These are phyloP conservation scores for Colletotrichum liriopes DNA, from an alignment of 2,329 filamentous ascomycete genomes.

Conservation along the genomic window DNA sequence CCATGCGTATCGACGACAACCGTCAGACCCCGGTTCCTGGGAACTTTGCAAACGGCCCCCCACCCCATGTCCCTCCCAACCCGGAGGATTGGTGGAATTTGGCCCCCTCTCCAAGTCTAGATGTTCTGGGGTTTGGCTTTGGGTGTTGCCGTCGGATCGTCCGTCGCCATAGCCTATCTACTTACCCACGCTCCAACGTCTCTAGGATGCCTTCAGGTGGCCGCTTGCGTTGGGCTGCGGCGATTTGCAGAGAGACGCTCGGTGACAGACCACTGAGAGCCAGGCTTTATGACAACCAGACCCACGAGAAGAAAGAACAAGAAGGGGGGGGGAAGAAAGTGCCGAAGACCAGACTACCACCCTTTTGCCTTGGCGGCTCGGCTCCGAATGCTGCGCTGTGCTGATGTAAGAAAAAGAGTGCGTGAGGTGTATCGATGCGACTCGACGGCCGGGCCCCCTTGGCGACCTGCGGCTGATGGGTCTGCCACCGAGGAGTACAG, in stretches of 20 bases:
- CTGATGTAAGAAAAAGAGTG: conserved; percentile 12
- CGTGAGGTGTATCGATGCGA: background rate
- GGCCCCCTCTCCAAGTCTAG: background rate
- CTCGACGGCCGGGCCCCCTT: background rate
- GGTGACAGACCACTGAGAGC: background rate
- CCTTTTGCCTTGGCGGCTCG: background rate
- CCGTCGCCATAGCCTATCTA: background rate
- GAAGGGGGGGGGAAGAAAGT: background rate
- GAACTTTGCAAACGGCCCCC: background rate
- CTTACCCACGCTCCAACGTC: background rate
- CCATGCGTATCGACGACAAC: background rate
- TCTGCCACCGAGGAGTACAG: background rate
- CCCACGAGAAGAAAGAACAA: background rate
- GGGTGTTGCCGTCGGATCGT: background rate
- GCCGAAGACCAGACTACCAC: background rate
- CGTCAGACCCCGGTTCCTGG: background rate
- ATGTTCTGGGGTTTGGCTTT: background rate
- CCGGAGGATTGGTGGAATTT: background rate
- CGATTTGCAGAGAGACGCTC: background rate
- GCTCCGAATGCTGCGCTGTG: conserved; percentile 11
- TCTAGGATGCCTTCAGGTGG: background rate
- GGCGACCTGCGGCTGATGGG: conserved; percentile 8
- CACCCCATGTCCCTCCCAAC: background rate
- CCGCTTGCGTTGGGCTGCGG: background rate
- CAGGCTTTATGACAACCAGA: background rate